Evolutionary conservation across 2,329 filamentous ascomycete species (phyloP).

Genomic region (Alternaria dauci): DNA sequence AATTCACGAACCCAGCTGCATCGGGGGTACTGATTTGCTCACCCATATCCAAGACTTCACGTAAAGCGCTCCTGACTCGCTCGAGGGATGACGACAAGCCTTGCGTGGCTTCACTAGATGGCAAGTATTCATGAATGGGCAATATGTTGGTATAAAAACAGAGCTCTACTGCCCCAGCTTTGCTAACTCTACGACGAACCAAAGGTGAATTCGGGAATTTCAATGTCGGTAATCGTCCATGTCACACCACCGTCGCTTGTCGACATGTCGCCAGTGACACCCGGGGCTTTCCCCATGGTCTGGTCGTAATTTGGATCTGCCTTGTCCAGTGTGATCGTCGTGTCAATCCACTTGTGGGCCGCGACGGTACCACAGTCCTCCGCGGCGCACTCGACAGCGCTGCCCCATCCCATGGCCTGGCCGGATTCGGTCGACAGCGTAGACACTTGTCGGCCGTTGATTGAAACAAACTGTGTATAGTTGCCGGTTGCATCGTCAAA

Average conservation of each 20-base stretch:
- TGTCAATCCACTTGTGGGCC: conserved; percentile 54
- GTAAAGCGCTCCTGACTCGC: neutral
- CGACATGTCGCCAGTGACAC: conserved; percentile 54
- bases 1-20: neutral
- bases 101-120: neutral
- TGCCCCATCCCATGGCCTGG: conserved; percentile 56
- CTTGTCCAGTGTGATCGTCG: conserved; percentile 47
- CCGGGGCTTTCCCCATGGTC: conserved; percentile 49
- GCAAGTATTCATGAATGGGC: neutral
- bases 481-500: conserved; percentile 52
- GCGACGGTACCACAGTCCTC: conserved; percentile 53
- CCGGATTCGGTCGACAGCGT: conserved; percentile 57
- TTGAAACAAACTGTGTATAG: conserved; percentile 53
- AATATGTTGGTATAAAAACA: neutral
- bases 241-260: conserved; percentile 55
- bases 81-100: neutral
- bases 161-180: neutral
- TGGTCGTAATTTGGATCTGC: conserved; percentile 53
- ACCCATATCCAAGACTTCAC: neutral
- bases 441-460: conserved; percentile 52
- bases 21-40: neutral
- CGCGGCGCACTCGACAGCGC: conserved; percentile 54
- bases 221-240: conserved; percentile 55
- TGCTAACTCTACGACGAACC: conserved; percentile 8
- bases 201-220: conserved; percentile 32